Evolutionary conservation across 192 early-diverging fungal genomes (phyloP), one percentile per base, ranked within the genome.

Genomic region (Blastocladiella britannica): DNA sequence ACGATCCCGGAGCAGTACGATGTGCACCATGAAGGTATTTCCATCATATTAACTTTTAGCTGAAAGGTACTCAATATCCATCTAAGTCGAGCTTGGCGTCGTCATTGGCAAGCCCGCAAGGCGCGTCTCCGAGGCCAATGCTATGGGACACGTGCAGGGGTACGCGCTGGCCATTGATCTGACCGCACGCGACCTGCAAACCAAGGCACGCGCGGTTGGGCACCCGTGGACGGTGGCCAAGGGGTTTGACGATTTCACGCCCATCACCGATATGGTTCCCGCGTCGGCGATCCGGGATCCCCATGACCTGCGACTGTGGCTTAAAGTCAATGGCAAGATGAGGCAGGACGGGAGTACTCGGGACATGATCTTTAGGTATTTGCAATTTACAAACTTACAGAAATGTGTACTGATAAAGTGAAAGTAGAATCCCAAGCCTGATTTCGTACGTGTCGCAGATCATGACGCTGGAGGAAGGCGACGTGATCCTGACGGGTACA

Each of bases 201-300:
- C 25, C 24, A 15, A 18, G 15, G n/a, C n/a, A n/a, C n/a, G n/a
- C n/a, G n/a, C n/a, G n/a, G n/a, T n/a, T 8, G 86, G 89, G 2
- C 69, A 82, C 30, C 93, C 93, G n/a, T 97, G 93, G 93, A 80
- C 83, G 25, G 71, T 78, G 0, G 81, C 93, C 28, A 97, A 97
- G 72, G 93, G 90, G 1, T 92, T 83, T 68, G 93, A 97, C 62
- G 89, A 89, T 5, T 97, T 93, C 57, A 86, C 86, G 3, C 88
- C 92, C 20, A 70, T 93, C 29, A 80, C 84, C 22, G 77, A 83
- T 7, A 86, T 97, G 53, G 85, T 97, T 56, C 73, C 79, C 18
- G 83, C 80, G 61, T 65, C 59, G 4, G 56, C 60, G 29, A 78
- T 93, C 52, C 60, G 67, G 18, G 81, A 97, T 64, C 82, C 86